phyloP scores from a whole-genome alignment of 805 yeast species.

The Ogataea nitratoaversa region DNA sequence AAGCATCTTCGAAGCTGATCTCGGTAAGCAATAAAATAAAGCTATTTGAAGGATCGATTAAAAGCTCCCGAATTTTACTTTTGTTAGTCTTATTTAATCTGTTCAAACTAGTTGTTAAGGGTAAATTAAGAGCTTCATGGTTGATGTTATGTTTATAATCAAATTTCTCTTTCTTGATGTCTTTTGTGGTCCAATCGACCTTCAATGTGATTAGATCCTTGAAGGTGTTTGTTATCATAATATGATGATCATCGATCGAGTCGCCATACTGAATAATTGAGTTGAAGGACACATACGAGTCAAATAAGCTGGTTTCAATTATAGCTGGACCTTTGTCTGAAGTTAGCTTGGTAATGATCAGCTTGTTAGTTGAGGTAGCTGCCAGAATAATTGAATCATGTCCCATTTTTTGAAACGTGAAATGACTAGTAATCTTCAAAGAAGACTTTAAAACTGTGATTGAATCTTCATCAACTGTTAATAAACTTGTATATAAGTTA shows the following conservation, averaged over 20 bases:
- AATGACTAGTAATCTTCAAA: constrained; percentile 6
- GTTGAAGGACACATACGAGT: constrained; percentile 11
- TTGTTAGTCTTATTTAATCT: constrained; percentile 7
- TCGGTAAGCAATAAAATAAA: constrained; percentile 9
- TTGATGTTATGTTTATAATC: constrained; percentile 10
- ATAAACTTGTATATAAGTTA: background rate
- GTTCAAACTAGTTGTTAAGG: constrained; percentile 12
- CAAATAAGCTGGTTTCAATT: constrained; percentile 1
- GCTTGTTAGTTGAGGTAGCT: constrained; percentile 6
- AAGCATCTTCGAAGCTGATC: constrained; percentile 2
- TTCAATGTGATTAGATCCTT: constrained; percentile 6
- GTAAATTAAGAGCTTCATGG: background rate
- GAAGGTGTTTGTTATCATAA: constrained; percentile 11
- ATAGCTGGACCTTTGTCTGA: constrained; percentile 1
- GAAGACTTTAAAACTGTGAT: constrained; percentile 6
- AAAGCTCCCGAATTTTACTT: constrained; percentile 6
- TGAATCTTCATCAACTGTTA: constrained; percentile 2
- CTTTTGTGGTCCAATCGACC: constrained; percentile 6
- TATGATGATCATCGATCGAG: background rate
- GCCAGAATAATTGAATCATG: constrained; percentile 3
- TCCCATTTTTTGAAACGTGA: constrained; percentile 6
- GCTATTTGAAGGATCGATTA: constrained; percentile 8
- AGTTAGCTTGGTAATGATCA: constrained; percentile 2
- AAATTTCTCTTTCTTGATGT: background rate
- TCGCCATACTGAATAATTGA: constrained; percentile 12